Evolutionary conservation across 441 rosid species (phyloP), one percentile per base, ranked within the genome.

Genomic region (Aleurites moluccanus): DNA sequence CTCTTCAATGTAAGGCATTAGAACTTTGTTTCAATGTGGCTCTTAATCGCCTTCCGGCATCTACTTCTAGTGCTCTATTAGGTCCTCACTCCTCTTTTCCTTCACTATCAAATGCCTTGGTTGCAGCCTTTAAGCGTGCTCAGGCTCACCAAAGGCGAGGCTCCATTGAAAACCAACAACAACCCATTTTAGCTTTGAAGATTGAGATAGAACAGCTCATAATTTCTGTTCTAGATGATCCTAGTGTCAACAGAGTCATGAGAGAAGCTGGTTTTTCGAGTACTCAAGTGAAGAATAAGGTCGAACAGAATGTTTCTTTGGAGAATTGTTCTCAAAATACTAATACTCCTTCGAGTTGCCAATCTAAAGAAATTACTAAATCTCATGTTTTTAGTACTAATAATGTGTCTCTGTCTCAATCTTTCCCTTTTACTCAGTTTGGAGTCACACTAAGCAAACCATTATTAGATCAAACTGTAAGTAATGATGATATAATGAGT

Each of bases 141-240:
- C 93, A 89, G 80, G 93, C 96, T 73, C 89, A 88, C 83, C 96
- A 91, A 73, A 86, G 93, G 55, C 84, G 96, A 1, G 96, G 96
- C 44, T 85, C 93, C 25, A 75, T 84, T 10, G 93, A 91, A 73
- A 91, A 86, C 87, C 93, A 91, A 84, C 92, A 91, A 44, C 96
- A 89, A 44, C 90, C 96, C 8, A 88, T 91, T 66, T 79, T 91
- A 61, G 96, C 93, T 75, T 69, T 86, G 55, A 91, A 91, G 74
- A 88, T 91, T 21, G 96, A 91, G 86, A 57, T 85, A 16, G 89
- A 91, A 75, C 93, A 88, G 74, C 90, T 91, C 10, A 53, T 86
- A 13, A 74, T 89, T 42, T 89, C 96, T 63, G 85, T 91, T 49
- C 76, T 91, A 3, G 93, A 91, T 65, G 96, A 91, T 71, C 96